phyloP scores from a whole-genome alignment of 441 rosid genomes.

The Gossypium trilobum region DNA sequence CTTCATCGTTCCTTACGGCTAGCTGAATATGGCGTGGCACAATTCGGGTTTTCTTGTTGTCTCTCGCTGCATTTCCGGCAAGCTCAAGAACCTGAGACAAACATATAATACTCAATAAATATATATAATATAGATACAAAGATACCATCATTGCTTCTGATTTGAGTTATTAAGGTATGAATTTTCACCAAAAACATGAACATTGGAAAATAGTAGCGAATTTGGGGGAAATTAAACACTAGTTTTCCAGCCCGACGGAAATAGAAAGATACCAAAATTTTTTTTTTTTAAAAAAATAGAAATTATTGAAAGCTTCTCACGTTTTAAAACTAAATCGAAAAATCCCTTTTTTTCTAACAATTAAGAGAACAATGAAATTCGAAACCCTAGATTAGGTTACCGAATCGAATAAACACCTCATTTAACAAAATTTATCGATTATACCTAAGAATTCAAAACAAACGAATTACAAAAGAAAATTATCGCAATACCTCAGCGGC shows the following conservation, averaged over 20 bases:
- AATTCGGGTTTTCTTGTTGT: constrained; percentile 81
- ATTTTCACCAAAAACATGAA: neutral
- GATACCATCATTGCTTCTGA: neutral
- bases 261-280: neutral
- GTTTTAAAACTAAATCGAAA: neutral
- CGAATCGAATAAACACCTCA: neutral
- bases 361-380: neutral
- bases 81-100: constrained; percentile 66
- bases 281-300: too few species aligned
- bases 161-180: neutral
- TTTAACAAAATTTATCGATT: neutral
- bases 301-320: neutral
- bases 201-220: too few species aligned
- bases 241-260: neutral
- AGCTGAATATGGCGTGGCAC: constrained; percentile 89
- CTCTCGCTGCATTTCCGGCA: constrained; percentile 88
- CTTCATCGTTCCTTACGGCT: constrained; percentile 85
- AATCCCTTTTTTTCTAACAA: too few species aligned
- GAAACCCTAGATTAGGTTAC: constrained; percentile 25
- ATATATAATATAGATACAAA: neutral
- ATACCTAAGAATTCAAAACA: neutral
- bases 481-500: constrained; percentile 66
- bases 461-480: neutral
- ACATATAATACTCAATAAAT: neutral
- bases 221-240: neutral